phyloP scores from a whole-genome alignment of 345 rosid genomes.

The Lepidium aucheri region DNA sequence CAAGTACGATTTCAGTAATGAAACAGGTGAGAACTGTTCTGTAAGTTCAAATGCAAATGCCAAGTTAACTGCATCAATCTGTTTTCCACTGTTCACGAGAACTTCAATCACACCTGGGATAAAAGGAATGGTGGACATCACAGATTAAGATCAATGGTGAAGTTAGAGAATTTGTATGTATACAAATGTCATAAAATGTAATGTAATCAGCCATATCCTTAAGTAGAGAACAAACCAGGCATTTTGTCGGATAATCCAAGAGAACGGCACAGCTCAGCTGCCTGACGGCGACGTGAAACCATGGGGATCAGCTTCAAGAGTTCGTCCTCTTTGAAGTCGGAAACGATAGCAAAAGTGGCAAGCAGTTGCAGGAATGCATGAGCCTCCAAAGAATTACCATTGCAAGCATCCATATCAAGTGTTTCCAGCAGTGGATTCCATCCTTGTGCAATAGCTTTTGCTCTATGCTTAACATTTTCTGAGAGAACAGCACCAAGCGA shows the following conservation, averaged over 20 bases:
- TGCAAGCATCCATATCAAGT: constrained; percentile 76
- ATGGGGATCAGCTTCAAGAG: constrained; percentile 74
- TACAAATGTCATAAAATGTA: neutral
- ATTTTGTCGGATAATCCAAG: constrained; percentile 85
- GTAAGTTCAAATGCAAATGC: constrained; percentile 94
- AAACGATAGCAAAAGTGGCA: constrained; percentile 80
- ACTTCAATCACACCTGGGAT: constrained; percentile 74
- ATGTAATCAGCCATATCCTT: neutral
- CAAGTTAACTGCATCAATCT: constrained; percentile 93
- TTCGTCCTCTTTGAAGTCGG: constrained; percentile 65
- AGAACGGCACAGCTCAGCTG: constrained; percentile 83
- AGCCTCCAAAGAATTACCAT: constrained; percentile 98
- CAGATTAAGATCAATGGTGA: neutral
- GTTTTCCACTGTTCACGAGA: constrained; percentile 78
- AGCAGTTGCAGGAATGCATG: constrained; percentile 97
- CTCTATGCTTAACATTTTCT: constrained; percentile 58
- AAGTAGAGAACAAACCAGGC: constrained; percentile 66
- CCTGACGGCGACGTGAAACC: constrained; percentile 99
- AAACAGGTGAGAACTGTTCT: constrained; percentile 72
- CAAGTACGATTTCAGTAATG: constrained; percentile 73
- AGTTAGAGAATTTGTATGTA: constrained; percentile 2
- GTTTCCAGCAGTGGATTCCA: constrained; percentile 84
- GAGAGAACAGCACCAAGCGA: constrained; percentile 50
- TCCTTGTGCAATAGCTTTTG: constrained; percentile 71
- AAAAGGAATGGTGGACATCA: neutral